These are phyloP conservation scores for Fagopyrum esculentum DNA, from an alignment of 148 eudicot genomes.

Conservation along the genomic window DNA sequence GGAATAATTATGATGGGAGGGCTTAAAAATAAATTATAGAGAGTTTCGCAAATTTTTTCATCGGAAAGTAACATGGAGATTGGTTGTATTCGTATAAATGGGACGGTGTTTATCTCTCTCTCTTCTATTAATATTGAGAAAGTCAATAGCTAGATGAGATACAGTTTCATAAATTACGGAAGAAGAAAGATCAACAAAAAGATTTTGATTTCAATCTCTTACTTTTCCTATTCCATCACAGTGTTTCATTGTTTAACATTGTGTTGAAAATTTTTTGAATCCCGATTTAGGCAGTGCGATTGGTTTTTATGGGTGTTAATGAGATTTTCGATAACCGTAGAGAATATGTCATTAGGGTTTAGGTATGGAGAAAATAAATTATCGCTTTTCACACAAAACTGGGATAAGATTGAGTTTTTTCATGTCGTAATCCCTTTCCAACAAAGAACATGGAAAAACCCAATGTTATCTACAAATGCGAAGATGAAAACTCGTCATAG, in stretches of 20 bases:
- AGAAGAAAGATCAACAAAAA: background rate
- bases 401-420: too few relatives aligned
- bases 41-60: background rate
- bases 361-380: too few relatives aligned
- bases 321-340: too few relatives aligned
- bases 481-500: too few relatives aligned
- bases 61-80: slow-evolving; percentile 5
- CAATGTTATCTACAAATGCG: too few relatives aligned
- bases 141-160: background rate
- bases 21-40: background rate
- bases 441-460: too few relatives aligned
- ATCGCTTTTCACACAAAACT: too few relatives aligned
- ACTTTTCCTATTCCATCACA: background rate
- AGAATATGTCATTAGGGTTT: too few relatives aligned
- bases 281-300: too few relatives aligned
- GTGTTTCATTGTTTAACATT: background rate
- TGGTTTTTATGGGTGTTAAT: too few relatives aligned
- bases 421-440: too few relatives aligned
- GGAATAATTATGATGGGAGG: background rate
- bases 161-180: background rate
- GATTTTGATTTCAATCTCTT: background rate
- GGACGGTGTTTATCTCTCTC: background rate
- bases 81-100: background rate
- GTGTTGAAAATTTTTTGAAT: too few relatives aligned
- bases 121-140: slow-evolving; percentile 2